A percentile compares a stretch with the other conserved stretches of the same genome.
phyloP scores from a whole-genome alignment of 768 basidiomycete species.

The Pleurotus tuoliensis region DNA sequence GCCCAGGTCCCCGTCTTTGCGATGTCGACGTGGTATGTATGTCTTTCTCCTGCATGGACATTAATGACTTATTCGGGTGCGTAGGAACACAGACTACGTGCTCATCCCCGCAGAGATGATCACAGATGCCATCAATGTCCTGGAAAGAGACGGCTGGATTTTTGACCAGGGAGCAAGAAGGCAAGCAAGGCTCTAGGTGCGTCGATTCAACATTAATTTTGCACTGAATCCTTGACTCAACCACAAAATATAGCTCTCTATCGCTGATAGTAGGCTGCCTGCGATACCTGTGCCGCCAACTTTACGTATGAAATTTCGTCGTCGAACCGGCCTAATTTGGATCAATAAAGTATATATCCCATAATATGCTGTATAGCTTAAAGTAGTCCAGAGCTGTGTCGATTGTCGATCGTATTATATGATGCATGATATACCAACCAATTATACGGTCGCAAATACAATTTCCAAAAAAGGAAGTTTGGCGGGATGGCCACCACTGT shows the following conservation, averaged over 20 bases:
- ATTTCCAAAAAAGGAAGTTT: too few relatives aligned
- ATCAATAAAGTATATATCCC: too few relatives aligned
- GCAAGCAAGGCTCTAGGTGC: not conserved
- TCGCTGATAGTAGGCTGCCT: not conserved
- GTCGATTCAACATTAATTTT: too few relatives aligned
- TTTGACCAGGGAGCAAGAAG: slow-evolving; percentile 27
- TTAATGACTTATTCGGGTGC: not conserved
- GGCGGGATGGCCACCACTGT: not conserved
- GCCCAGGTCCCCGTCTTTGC: slow-evolving; percentile 55
- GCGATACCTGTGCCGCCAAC: not conserved
- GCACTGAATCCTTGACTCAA: too few relatives aligned
- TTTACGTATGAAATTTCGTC: not conserved
- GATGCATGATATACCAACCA: too few relatives aligned
- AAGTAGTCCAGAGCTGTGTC: too few relatives aligned
- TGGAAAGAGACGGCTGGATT: slow-evolving; percentile 51
- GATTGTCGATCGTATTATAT: too few relatives aligned
- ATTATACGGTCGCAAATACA: too few relatives aligned
- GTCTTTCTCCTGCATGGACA: too few relatives aligned
- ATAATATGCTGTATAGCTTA: too few relatives aligned
- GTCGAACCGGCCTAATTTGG: not conserved
- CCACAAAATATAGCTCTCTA: too few relatives aligned
- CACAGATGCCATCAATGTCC: slow-evolving; percentile 34
- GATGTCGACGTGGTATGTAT: slow-evolving; percentile 55
- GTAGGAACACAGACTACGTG: slow-evolving; percentile 66
- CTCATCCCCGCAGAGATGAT: slow-evolving; percentile 46